Evolutionary conservation across 331 rosid species (phyloP), one percentile per base, ranked within the genome.

Genomic region (Dryas integrifolia): DNA sequence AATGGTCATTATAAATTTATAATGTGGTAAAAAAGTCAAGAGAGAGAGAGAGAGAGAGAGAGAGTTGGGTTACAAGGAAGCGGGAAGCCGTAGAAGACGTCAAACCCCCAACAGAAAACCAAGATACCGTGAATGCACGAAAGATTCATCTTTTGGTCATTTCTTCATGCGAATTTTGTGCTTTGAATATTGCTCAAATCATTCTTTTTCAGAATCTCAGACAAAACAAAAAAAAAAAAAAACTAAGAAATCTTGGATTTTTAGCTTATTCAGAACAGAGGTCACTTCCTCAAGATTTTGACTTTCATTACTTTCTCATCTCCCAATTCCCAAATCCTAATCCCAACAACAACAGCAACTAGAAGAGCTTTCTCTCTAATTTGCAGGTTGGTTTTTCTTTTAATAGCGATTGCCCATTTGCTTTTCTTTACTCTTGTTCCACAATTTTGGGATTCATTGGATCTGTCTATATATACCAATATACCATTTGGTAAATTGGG

Each of bases 61-160:
- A 43, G 30, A 12, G 44, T 14, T 41, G 41, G 49, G 64, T 51
- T 26, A 9, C 5, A 70, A 24, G 75, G 66, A 71, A 57, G 75
- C 75, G 75, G 75, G 75, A 57, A 71, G 74, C 58, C 67, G 67
- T 58, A 45, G 67, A 71, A 71, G 46, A 2, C 75, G 46, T 57
- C 67, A 58, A 24, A 71, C 57, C 47, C 66, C 75, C 45, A 58
- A 10, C 18, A 14, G 75, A 21, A 6, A 56, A 4, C 11, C 16
- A 21, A 61, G n/a, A 4, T 8, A 13, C 38, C 65, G 5, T 14
- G 2, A 3, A 18, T 2, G 52, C 40, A 3, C 12, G 2, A 55
- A 69, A 5, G 49, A 69, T 69, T 53, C 30, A 39, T 24, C 24
- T 47, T 8, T 7, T 2, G 2, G 18, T 57, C 58, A 6, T 30